These are phyloP conservation scores for Ulota crispa DNA, from an alignment of 225 moss, liverwort and hornwort species.

Conservation along the genomic window DNA sequence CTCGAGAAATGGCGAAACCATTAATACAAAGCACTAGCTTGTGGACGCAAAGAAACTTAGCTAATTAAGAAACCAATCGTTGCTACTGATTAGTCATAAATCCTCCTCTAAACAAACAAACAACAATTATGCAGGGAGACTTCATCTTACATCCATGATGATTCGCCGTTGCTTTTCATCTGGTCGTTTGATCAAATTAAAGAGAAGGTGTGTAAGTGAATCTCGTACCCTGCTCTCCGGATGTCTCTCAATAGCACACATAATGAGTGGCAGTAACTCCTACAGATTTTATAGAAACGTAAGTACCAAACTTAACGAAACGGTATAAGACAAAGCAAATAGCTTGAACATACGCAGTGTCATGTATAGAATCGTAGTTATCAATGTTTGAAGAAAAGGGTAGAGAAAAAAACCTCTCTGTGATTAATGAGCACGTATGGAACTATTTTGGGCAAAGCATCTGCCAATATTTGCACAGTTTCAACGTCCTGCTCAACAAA, in stretches of 20 bases:
- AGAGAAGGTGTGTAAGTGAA: constrained; percentile 87
- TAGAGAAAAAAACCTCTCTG: constrained; percentile 61
- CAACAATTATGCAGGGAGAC: background rate
- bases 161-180: constrained; percentile 86
- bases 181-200: constrained; percentile 95
- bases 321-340: background rate
- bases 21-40: constrained; percentile 4
- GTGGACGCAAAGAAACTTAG: constrained; percentile 5
- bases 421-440: constrained; percentile 98
- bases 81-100: constrained; percentile 2
- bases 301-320: constrained; percentile 1
- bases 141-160: constrained; percentile 82
- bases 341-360: background rate
- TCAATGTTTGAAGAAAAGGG: constrained; percentile 16
- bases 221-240: constrained; percentile 83
- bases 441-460: constrained; percentile 90
- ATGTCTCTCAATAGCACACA: constrained; percentile 97
- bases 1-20: background rate
- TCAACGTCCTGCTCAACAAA: constrained; percentile 60
- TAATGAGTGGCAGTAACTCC: constrained; percentile 95
- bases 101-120: constrained; percentile 16
- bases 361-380: background rate
- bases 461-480: constrained; percentile 89
- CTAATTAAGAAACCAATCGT: constrained; percentile 1
- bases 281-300: constrained; percentile 32